Percentiles rank a stretch among this genome's conserved stretches.
Evolutionary conservation across 192 early-diverging fungal species (phyloP).

Genomic region (Coemansia sp.): DNA sequence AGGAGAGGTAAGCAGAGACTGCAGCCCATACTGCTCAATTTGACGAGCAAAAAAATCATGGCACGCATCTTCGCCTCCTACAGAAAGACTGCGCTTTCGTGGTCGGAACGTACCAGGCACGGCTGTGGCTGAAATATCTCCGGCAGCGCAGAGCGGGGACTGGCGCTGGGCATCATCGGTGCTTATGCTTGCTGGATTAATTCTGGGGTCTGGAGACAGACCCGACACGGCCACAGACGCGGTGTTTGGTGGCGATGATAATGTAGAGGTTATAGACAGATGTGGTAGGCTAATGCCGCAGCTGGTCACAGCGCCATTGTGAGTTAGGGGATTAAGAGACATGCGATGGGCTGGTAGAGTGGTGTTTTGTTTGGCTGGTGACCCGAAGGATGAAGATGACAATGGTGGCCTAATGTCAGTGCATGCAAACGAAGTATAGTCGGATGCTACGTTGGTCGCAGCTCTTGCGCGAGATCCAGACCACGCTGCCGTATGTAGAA

Average conservation of each 20-base stretch:
- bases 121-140: not conserved
- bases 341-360: not conserved
- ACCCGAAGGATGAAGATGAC: not conserved
- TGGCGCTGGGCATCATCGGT: not conserved
- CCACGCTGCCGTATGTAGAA: not conserved
- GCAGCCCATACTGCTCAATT: slow-evolving; percentile 53
- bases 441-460: slow-evolving; percentile 21
- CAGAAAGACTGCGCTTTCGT: slow-evolving; percentile 54
- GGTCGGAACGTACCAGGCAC: slow-evolving; percentile 27
- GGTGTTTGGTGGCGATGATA: slow-evolving; percentile 21
- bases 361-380: too few relatives aligned
- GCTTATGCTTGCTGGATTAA: not conserved
- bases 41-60: slow-evolving; percentile 47
- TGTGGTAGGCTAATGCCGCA: not conserved
- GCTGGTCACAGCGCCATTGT: not conserved
- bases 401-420: not conserved
- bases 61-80: slow-evolving; percentile 48
- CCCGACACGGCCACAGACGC: slow-evolving; percentile 2
- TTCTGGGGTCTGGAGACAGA: not conserved
- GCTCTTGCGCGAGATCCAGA: slow-evolving; percentile 20
- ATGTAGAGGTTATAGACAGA: not conserved
- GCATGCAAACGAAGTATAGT: slow-evolving; percentile 8
- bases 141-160: not conserved
- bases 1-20: slow-evolving; percentile 44
- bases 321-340: too few relatives aligned